Evolutionary conservation across 306 rosid genomes (phyloP).

Genomic region (Cucumis cinereus): DNA sequence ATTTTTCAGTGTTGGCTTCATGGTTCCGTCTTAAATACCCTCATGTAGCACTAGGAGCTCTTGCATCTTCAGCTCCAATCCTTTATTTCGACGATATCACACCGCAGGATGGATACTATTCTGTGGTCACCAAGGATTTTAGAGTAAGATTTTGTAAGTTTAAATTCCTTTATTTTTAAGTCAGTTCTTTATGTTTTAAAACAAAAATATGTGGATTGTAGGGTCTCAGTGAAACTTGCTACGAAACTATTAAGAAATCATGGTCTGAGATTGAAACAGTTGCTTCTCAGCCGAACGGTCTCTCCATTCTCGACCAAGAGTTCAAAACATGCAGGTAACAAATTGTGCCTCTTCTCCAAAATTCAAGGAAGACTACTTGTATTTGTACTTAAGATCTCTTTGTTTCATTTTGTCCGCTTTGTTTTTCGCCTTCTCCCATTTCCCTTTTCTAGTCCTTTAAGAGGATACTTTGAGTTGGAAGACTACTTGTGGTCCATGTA

Average conservation of each 20-base stretch:
- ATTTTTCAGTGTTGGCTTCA: constrained; percentile 59
- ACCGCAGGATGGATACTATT: constrained; percentile 35
- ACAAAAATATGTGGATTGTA: constrained; percentile 10
- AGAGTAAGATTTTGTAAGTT: constrained; percentile 23
- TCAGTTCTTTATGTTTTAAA: background rate
- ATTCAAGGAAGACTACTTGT: background rate
- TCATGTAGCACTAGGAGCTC: constrained; percentile 57
- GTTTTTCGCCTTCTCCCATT: background rate
- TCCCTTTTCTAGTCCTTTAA: constrained; percentile 29
- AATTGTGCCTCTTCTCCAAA: background rate
- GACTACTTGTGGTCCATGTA: constrained; percentile 13
- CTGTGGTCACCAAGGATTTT: constrained; percentile 46
- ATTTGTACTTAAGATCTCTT: background rate
- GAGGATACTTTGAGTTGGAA: constrained; percentile 19
- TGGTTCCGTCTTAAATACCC: constrained; percentile 90
- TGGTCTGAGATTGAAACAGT: constrained; percentile 52
- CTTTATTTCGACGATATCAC: constrained; percentile 50
- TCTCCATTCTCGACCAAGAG: constrained; percentile 34
- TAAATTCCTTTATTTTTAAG: background rate
- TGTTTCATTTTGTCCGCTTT: background rate
- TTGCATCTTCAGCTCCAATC: constrained; percentile 79
- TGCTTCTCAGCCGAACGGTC: constrained; percentile 34
- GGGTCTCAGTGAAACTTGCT: constrained; percentile 61
- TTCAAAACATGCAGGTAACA: constrained; percentile 39
- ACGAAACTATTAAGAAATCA: constrained; percentile 33